Conservation (phyloP, 352 stramenopile genomes). For the Peronospora destructor region DNA sequence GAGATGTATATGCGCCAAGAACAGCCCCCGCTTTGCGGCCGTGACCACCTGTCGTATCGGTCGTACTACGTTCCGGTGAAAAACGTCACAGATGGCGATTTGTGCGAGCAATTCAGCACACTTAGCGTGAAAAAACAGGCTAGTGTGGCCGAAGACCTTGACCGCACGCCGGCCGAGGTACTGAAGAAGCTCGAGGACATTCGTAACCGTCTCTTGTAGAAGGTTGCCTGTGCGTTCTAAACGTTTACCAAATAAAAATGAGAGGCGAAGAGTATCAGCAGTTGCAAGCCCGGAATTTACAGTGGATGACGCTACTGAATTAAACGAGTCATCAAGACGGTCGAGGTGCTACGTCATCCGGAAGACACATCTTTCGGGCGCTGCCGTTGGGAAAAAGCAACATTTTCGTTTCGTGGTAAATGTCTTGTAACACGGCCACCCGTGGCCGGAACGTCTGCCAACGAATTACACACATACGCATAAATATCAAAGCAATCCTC, state of each 20-base stretch:
- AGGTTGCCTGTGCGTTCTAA: conserved; percentile 44
- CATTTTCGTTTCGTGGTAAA: conserved; percentile 50
- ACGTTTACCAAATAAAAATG: conserved; percentile 7
- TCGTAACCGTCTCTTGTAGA: conserved; percentile 93
- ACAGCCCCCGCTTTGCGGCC: conserved; percentile 87
- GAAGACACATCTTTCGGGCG: conserved; percentile 42
- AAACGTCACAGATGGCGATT: conserved; percentile 96
- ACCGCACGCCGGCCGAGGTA: conserved; percentile 93
- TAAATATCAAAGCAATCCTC: neutral
- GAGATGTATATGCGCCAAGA: conserved; percentile 94
- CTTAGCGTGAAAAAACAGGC: conserved; percentile 92
- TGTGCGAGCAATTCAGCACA: conserved; percentile 94
- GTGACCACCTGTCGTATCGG: conserved; percentile 96
- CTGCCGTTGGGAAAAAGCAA: conserved; percentile 48
- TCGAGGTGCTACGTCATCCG: conserved; percentile 11
- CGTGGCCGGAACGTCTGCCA: conserved; percentile 60
- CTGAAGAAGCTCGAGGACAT: conserved; percentile 99
- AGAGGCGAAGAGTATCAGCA: conserved; percentile 8
- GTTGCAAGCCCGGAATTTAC: conserved; percentile 2
- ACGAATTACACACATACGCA: neutral
- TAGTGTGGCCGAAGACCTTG: conserved; percentile 93
- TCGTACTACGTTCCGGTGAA: conserved; percentile 98
- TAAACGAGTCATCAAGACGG: conserved; percentile 4
- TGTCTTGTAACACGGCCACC: conserved; percentile 58
- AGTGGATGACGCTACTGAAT: neutral